Conservation (phyloP, 2,329 filamentous ascomycete species). For the Alternaria sp. region DNA sequence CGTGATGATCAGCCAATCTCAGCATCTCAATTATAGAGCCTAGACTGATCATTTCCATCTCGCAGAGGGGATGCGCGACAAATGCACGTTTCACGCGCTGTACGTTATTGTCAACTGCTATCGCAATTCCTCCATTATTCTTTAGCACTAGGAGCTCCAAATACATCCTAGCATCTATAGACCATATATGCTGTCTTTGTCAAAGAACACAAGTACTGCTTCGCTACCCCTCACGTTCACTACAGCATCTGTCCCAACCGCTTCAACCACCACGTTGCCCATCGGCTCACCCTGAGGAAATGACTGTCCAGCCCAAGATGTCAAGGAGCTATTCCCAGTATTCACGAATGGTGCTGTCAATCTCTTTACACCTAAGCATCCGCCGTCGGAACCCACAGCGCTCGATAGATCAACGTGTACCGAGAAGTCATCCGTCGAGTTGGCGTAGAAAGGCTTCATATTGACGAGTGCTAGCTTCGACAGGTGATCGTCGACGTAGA, state of each 20-base stretch:
- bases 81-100: neutral
- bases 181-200: constrained; percentile 6
- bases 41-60: neutral
- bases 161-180: neutral
- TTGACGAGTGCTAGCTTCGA: constrained; percentile 14
- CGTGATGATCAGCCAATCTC: neutral
- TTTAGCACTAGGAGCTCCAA: neutral
- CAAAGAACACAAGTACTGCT: constrained; percentile 11
- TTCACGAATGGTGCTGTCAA: constrained; percentile 8
- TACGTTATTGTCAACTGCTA: neutral
- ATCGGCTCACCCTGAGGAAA: constrained; percentile 10
- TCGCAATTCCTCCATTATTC: neutral
- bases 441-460: constrained; percentile 15
- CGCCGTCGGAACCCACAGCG: neutral
- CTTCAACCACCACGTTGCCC: constrained; percentile 5
- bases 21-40: neutral
- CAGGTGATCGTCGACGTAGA: constrained; percentile 9
- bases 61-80: neutral
- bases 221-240: constrained; percentile 12
- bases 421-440: neutral
- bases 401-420: neutral
- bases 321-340: constrained; percentile 1
- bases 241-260: neutral
- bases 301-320: constrained; percentile 12
- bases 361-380: neutral